phyloP scores from a whole-genome alignment of 257 asterid species.

The Ballota nigra region DNA sequence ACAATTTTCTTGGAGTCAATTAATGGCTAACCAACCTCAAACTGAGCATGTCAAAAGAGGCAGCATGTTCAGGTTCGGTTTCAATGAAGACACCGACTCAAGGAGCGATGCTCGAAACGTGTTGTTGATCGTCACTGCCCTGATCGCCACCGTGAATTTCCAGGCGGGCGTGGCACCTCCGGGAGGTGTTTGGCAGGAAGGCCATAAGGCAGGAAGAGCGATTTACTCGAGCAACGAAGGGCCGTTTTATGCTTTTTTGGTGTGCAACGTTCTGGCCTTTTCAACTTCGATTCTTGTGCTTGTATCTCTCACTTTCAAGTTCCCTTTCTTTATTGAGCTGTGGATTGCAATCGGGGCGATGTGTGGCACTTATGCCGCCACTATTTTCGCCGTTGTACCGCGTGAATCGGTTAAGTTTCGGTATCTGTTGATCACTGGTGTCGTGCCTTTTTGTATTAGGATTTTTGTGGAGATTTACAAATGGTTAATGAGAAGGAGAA shows the following conservation, averaged over 20 bases:
- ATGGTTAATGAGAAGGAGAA: not conserved
- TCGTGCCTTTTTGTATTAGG: slow-evolving; percentile 28
- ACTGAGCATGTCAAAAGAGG: not conserved
- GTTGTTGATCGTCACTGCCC: slow-evolving; percentile 12
- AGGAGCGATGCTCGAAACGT: not conserved
- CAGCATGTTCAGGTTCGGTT: not conserved
- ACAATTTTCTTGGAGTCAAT: no score
- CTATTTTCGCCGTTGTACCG: slow-evolving; percentile 31
- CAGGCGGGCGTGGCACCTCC: slow-evolving; percentile 24
- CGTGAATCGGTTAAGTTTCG: slow-evolving; percentile 26
- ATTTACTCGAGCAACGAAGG: slow-evolving; percentile 6
- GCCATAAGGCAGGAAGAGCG: slow-evolving; percentile 16
- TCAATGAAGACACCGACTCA: not conserved
- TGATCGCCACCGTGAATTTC: slow-evolving; percentile 14
- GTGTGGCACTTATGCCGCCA: slow-evolving; percentile 30
- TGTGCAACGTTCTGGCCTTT: slow-evolving; percentile 27
- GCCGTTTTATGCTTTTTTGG: slow-evolving; percentile 4
- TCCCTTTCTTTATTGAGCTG: slow-evolving; percentile 36
- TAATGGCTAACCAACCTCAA: not conserved
- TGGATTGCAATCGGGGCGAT: slow-evolving; percentile 32
- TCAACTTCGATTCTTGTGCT: slow-evolving; percentile 30
- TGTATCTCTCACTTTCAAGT: slow-evolving; percentile 25
- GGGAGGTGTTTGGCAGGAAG: slow-evolving; percentile 22
- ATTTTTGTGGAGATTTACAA: not conserved
- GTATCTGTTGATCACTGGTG: slow-evolving; percentile 23